A percentile compares a stretch with the other conserved stretches of the same genome.
Conservation (phyloP, 129 eudicot genomes). For the Lactuca saligna region DNA sequence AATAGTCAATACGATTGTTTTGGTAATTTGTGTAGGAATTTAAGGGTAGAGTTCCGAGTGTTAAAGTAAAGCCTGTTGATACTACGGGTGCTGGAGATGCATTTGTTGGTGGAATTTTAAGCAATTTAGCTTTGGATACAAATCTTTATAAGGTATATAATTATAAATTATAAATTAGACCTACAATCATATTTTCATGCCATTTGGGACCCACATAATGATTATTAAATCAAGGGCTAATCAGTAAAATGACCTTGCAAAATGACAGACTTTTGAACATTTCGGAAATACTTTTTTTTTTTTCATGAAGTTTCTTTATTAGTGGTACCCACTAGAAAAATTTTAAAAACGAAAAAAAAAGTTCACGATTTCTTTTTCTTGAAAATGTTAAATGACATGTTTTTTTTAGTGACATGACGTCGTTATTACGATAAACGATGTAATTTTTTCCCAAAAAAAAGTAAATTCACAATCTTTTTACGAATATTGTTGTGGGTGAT, state of each 20-base stretch:
- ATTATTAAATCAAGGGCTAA: not conserved
- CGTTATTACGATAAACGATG: not conserved
- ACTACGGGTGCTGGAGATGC: conserved; percentile 52
- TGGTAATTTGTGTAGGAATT: conserved; percentile 30
- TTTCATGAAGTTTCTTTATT: not conserved
- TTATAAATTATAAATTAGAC: not conserved
- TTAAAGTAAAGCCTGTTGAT: conserved; percentile 39
- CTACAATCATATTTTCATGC: conserved; percentile 13
- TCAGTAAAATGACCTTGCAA: not conserved
- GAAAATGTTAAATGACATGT: not conserved
- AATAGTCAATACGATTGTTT: not conserved
- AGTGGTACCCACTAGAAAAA: not conserved
- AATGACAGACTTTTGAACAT: too few species aligned
- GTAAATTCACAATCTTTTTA: not conserved
- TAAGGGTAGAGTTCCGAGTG: conserved; percentile 46
- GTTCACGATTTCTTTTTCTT: not conserved
- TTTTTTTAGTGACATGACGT: not conserved
- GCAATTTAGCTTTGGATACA: conserved; percentile 58
- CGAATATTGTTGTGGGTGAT: not conserved
- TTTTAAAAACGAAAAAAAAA: too few species aligned
- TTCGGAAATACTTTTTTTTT: too few species aligned
- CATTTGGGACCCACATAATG: not conserved
- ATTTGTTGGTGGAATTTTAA: conserved; percentile 55
- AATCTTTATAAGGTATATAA: conserved; percentile 55
- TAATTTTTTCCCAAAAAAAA: too few species aligned